Percentiles rank a stretch among this genome's conserved stretches.
phyloP scores from a whole-genome alignment of 2,329 filamentous ascomycete species.

The Sarocladium kiliense region DNA sequence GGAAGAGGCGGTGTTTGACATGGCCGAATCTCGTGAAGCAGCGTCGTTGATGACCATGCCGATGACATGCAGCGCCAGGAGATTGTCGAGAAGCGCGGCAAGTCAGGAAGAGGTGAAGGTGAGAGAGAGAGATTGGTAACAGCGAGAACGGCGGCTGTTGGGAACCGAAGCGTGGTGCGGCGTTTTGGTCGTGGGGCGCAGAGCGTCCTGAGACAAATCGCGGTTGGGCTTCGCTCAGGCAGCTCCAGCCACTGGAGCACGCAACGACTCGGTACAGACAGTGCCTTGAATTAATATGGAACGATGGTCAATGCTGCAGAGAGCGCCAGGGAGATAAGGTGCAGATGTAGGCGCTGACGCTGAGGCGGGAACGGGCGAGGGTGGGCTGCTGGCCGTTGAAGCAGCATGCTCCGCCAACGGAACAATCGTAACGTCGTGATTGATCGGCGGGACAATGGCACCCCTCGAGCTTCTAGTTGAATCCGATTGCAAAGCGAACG shows the following conservation, averaged over 20 bases:
- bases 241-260: neutral
- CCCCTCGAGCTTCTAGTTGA: neutral
- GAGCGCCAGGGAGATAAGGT: conserved; percentile 4
- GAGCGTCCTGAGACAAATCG: conserved; percentile 8
- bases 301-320: conserved; percentile 1
- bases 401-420: conserved; percentile 6
- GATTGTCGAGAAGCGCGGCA: neutral
- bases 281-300: conserved; percentile 5
- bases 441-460: neutral
- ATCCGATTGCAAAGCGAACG: conserved; percentile 2
- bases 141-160: conserved; percentile 8
- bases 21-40: conserved; percentile 3
- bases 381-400: neutral
- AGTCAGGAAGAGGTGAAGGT: neutral
- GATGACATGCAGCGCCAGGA: neutral
- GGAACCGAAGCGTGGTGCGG: conserved; percentile 6
- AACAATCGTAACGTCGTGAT: conserved; percentile 3
- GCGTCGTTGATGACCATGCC: conserved; percentile 4
- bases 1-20: conserved; percentile 4
- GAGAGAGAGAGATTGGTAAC: conserved; percentile 1
- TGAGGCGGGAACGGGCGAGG: conserved; percentile 2
- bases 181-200: conserved; percentile 9
- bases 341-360: conserved; percentile 1
- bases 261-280: neutral
- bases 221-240: conserved; percentile 3